Percentiles rank a stretch among this genome's conserved stretches.
These are phyloP conservation scores for Cercospora zeina DNA, from an alignment of 2,329 filamentous ascomycete species.

Conservation along the genomic window DNA sequence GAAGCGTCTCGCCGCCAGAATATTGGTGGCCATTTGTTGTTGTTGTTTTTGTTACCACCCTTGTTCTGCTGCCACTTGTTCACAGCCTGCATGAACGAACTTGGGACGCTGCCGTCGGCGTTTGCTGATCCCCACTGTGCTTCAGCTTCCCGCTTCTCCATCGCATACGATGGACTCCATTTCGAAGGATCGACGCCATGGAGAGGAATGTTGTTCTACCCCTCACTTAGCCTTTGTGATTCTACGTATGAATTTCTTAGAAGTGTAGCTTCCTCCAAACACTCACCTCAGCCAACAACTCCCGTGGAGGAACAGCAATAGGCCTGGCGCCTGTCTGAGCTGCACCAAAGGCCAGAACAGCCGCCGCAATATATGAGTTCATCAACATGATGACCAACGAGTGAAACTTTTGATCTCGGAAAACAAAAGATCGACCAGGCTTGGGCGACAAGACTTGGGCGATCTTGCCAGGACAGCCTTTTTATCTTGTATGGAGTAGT, in stretches of 20 bases:
- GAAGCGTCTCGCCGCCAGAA: not conserved
- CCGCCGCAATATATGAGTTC: constrained; percentile 7
- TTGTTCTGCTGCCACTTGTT: constrained; percentile 2
- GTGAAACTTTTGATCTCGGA: not conserved
- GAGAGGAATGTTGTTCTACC: not conserved
- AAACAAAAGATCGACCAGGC: not conserved
- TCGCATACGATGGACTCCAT: not conserved
- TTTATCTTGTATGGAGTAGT: not conserved
- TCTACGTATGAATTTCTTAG: no score
- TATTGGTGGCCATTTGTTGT: not conserved
- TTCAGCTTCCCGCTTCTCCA: not conserved
- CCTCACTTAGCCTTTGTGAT: not conserved
- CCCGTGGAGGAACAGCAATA: constrained; percentile 1
- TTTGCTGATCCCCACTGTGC: not conserved
- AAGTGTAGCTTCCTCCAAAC: not conserved
- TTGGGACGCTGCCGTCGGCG: not conserved
- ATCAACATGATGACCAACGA: constrained; percentile 4
- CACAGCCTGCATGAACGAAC: constrained; percentile 10
- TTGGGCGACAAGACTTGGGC: no score
- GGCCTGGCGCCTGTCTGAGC: not conserved
- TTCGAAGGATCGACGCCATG: not conserved
- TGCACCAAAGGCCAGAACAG: constrained; percentile 4
- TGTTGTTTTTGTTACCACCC: not conserved
- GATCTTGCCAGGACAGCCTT: not conserved
- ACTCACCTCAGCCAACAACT: not conserved